Percentiles rank a stretch among this genome's conserved stretches.
phyloP scores from a whole-genome alignment of 2,329 filamentous ascomycete species.

The Cladosporium sp. region DNA sequence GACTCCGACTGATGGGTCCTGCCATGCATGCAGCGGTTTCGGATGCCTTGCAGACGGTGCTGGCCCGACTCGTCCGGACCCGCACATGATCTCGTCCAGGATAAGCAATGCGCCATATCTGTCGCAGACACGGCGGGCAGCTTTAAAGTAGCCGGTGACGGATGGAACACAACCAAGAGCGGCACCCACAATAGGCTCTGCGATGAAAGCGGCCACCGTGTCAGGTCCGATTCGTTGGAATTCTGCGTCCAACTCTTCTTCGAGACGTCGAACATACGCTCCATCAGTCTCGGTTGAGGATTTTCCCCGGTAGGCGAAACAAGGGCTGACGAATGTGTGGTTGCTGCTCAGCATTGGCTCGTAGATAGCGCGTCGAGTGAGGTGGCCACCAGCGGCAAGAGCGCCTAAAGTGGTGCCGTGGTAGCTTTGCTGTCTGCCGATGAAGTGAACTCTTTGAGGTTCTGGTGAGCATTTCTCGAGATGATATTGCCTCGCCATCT shows the following conservation, averaged over 20 bases:
- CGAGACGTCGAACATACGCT: slow-evolving; percentile 61
- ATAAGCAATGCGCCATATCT: slow-evolving; percentile 73
- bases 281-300: slow-evolving; percentile 53
- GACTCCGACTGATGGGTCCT: slow-evolving; percentile 52
- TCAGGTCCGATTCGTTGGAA: slow-evolving; percentile 64
- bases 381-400: slow-evolving; percentile 64
- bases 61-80: slow-evolving; percentile 59
- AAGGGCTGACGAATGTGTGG: slow-evolving; percentile 64
- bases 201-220: slow-evolving; percentile 70
- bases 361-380: slow-evolving; percentile 60
- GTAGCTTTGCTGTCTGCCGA: slow-evolving; percentile 65
- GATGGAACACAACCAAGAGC: slow-evolving; percentile 69
- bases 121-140: slow-evolving; percentile 67
- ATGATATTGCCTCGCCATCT: slow-evolving; percentile 67
- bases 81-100: slow-evolving; percentile 76
- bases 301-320: slow-evolving; percentile 64
- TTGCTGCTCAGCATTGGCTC: slow-evolving; percentile 56
- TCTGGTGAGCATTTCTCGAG: slow-evolving; percentile 56
- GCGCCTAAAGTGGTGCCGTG: slow-evolving; percentile 71
- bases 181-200: slow-evolving; percentile 71
- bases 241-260: slow-evolving; percentile 65
- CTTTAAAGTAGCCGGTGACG: slow-evolving; percentile 67
- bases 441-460: slow-evolving; percentile 59
- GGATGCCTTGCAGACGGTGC: slow-evolving; percentile 31
- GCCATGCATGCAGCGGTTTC: slow-evolving; percentile 58